Evolutionary conservation across 257 asterid species (phyloP), one percentile per base, ranked within the genome.

Genomic region (Salvia rosmarinus): DNA sequence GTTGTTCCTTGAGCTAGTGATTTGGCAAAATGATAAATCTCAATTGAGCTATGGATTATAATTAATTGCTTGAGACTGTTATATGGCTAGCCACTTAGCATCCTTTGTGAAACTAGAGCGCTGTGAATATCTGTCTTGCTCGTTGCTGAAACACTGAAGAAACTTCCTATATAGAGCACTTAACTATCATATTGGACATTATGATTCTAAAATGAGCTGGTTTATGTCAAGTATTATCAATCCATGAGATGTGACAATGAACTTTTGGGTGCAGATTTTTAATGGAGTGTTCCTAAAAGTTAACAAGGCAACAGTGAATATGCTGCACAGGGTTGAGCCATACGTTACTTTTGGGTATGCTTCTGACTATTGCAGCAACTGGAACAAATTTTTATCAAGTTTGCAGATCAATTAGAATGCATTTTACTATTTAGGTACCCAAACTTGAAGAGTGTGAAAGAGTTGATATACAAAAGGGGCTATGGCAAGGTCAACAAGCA

Each of bases 251-350:
- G 6, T 32, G 37, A 4, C 19, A 56, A 7, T 4, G 5, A 10
- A 0, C 25, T 52, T 51, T 20, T 40, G 30, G 58, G 19, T 50
- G 28, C 30, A 89, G 95, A 89, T 89, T 42, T 87, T 89, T 61
- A 87, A 86, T 32, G 95, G 96, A 2, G 91, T 87, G 56, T 89
- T 89, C 76, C 60, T 89, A 77, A 88, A 89, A 80, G 96, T 87
- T 3, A 89, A 89, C 82, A 85, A 85, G 73, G 96, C 96, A 1
- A 87, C 96, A 0, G 32, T 85, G 66, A 87, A 89, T 75, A 89
- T 89, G 96, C 80, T 89, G 28, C 95, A 78, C 76, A 73, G 88
- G 40, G 96, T 89, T 56, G 96, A 87, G 68, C 95, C 95, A 3
- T 87, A 87, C n/a, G 96, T 89, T 3, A 84, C 95, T 4, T 88